Evolutionary conservation across 176 grass and related monocot genomes (phyloP).

Genomic region (Alopecurus myosuroides): DNA sequence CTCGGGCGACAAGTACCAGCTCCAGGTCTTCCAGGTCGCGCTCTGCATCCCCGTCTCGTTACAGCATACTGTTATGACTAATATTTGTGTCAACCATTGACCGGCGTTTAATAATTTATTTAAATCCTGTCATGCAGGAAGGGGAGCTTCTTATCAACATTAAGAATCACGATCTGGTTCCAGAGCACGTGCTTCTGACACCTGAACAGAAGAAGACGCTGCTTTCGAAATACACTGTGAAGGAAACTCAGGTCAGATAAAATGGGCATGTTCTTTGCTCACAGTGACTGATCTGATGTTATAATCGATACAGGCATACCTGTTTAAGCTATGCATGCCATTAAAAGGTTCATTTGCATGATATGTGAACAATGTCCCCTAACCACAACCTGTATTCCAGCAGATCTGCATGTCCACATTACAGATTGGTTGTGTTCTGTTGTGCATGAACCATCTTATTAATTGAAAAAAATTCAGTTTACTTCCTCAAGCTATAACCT

Average conservation of each 20-base stretch:
- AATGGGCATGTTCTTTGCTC: not conserved
- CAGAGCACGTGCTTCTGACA: slow-evolving; percentile 65
- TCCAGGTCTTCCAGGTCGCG: slow-evolving; percentile 81
- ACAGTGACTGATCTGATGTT: not conserved
- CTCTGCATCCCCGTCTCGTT: not conserved
- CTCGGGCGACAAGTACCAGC: slow-evolving; percentile 40
- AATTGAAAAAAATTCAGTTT: not conserved
- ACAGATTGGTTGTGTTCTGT: not conserved
- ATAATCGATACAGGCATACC: not conserved
- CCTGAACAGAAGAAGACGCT: slow-evolving; percentile 63
- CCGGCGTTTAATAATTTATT: not conserved
- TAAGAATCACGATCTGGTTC: slow-evolving; percentile 68
- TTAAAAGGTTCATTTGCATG: not conserved
- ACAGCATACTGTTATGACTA: not conserved
- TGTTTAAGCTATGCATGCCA: not conserved
- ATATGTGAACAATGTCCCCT: not conserved
- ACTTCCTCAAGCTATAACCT: not conserved
- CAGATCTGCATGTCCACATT: not conserved
- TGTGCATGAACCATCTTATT: not conserved
- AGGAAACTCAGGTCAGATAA: slow-evolving; percentile 58
- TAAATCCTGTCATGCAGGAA: slow-evolving; percentile 36
- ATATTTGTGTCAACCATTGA: not conserved
- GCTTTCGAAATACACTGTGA: slow-evolving; percentile 71
- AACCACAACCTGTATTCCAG: not conserved
- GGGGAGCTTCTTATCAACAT: slow-evolving; percentile 91